Conservation (phyloP, 2,329 filamentous ascomycete species). For the Neurospora sp. region DNA sequence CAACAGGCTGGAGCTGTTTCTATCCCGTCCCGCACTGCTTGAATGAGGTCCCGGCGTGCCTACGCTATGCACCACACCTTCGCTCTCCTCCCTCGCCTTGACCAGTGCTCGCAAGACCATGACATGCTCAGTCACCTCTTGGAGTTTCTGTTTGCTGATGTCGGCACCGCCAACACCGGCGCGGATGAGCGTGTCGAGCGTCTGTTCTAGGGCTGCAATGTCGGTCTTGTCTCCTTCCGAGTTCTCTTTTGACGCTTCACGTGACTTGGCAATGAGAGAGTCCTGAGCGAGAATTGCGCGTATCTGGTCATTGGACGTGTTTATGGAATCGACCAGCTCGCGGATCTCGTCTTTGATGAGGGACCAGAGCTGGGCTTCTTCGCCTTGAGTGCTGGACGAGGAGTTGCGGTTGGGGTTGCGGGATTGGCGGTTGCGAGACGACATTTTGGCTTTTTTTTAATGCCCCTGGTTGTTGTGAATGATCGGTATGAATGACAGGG, state of each 20-base stretch:
- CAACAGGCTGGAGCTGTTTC: slow-evolving; percentile 25
- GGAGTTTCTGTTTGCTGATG: slow-evolving; percentile 24
- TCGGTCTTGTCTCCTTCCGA: slow-evolving; percentile 22
- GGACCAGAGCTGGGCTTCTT: slow-evolving; percentile 33
- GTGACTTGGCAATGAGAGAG: slow-evolving; percentile 24
- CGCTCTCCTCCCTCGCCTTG: slow-evolving; percentile 30
- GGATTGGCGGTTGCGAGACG: slow-evolving; percentile 20
- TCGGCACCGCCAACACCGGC: slow-evolving; percentile 23
- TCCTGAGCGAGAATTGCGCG: slow-evolving; percentile 30
- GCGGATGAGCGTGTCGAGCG: slow-evolving; percentile 21
- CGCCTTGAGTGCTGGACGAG: slow-evolving; percentile 27
- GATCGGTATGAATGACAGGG: neutral
- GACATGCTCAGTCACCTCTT: slow-evolving; percentile 27
- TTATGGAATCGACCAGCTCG: slow-evolving; percentile 26
- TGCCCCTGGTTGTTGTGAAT: neutral
- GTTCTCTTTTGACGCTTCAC: slow-evolving; percentile 11
- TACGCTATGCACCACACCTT: slow-evolving; percentile 13
- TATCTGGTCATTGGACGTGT: slow-evolving; percentile 30
- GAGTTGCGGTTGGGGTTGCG: slow-evolving; percentile 28
- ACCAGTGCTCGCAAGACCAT: slow-evolving; percentile 30
- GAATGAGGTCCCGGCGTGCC: slow-evolving; percentile 15
- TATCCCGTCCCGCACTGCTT: slow-evolving; percentile 20
- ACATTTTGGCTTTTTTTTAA: slow-evolving; percentile 11
- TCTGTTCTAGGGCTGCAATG: slow-evolving; percentile 17
- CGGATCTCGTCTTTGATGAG: slow-evolving; percentile 29